These are phyloP conservation scores for Paramecium tetraurelia DNA, from an alignment of 73 alveolate species.

Conservation along the genomic window DNA sequence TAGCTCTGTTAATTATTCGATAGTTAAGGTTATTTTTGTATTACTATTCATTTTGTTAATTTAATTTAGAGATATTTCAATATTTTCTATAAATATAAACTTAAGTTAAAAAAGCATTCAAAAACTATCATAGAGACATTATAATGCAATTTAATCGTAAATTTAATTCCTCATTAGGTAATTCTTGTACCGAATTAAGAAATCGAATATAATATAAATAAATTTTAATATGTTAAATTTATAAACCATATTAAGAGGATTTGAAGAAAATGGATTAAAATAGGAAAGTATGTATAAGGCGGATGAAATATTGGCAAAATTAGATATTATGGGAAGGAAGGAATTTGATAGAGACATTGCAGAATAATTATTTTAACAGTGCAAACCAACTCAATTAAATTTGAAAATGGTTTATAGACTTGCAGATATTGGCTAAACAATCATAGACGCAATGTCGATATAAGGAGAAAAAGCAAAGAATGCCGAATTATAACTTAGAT, in stretches of 20 bases:
- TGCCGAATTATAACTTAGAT: not conserved
- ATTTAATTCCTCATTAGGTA: not conserved
- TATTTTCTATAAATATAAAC: not conserved
- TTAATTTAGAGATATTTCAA: not conserved
- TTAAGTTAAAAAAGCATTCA: not conserved
- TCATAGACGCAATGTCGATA: not conserved
- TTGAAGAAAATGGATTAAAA: slow-evolving; percentile 20
- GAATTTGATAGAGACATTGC: slow-evolving; percentile 44
- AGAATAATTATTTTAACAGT: not conserved
- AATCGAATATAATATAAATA: not conserved
- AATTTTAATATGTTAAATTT: slow-evolving; percentile 13
- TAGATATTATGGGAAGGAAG: not conserved
- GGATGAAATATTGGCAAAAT: not conserved
- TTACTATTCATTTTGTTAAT: not conserved
- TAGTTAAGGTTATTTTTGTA: not conserved
- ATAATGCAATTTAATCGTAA: not conserved
- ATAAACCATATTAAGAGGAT: not conserved
- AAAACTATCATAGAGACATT: not conserved
- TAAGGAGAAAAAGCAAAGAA: not conserved
- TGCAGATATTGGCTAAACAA: slow-evolving; percentile 12
- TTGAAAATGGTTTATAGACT: not conserved
- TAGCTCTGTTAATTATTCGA: not conserved
- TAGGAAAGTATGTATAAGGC: not conserved
- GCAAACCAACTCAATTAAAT: not conserved
- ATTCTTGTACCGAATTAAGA: not conserved